Evolutionary conservation across 768 basidiomycete species (phyloP), one percentile per base, ranked within the genome.

Genomic region (Daedaleopsis nitida): DNA sequence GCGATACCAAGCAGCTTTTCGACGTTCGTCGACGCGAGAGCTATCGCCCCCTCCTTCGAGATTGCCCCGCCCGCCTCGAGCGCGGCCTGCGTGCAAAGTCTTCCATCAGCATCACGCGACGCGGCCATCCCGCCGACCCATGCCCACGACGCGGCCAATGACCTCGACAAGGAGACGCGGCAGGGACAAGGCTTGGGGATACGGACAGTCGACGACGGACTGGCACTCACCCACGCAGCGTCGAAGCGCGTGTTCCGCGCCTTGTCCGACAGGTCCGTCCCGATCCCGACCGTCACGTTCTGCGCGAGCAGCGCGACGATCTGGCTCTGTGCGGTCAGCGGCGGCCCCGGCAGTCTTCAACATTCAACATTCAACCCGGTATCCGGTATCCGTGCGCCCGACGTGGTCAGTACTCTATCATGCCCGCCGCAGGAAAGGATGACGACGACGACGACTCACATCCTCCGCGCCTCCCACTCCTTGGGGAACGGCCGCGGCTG

Each of bases 201-300:
- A 27, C 42, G 34, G 13, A 27, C n/a, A 11, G 1, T 21, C 13
- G n/a, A 37, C 76, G 16, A 9, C 3, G n/a, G 17, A 27, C n/a
- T 64, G 13, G n/a, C 3, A 32, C 27, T 32, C 62, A 88, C 91
- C 94, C 94, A 96, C 45, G 84, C 90, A 35, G 86, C 74, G 65
- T 96, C 93, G 65, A 94, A 91, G 14, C 89, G 83, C 10, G 89
- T 80, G 69, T 89, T 92, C 27, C 91, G 83, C 8, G 89, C 87
- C 24, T 81, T 79, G 88, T 32, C 27, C 7, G 27, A 32, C 88
- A 93, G 44, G 82, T 82, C 62, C 86, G 87, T 78, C 16, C 88
- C 89, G 50, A 93, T 69, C 10, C 85, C 91, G 35, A 92, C 86
- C 6, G 84, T 85, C 16, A 97, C 90, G 27, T 86, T 87, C 47